Base-by-base conservation (phyloP, 345 rosid species). In the Chamaenerion angustifolium region DNA sequence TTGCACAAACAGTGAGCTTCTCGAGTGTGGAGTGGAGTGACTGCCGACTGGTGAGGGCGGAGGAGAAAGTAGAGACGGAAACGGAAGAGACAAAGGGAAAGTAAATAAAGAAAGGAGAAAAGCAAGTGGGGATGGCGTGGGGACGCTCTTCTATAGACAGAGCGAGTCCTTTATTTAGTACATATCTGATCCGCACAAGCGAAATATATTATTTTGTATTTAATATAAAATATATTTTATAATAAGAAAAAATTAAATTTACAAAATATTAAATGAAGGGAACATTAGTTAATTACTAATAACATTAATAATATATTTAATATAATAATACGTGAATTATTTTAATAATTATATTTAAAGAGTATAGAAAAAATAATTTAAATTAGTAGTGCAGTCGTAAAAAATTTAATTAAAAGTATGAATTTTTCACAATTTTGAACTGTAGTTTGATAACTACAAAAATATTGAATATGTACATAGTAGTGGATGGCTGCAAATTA, bases 51-150 rank as follows among this genome's bases (percentile, higher is more conserved):
- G 25, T 0, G 1, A 21, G n/a, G 27, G 53, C 16, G n/a, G 41
- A 13, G 35, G 12, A 37, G 37, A 49, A 18, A 49, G 53, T n/a
- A 10, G 53, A 37, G 40, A 1, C 46, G 35, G 46, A 37, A 42
- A 1, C 46, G 35, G 46, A 51, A 42, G 49, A 43, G 47, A 56
- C 51, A 51, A 50, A 57, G 57, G 57, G 31, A 52, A 27, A 10
- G 37, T 25, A 8, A 61, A 50, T n/a, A 48, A 51, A 54, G 42
- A 60, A 48, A 61, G 49, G 52, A 40, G 35, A 43, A 8, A 40
- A 35, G 57, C 43, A 17, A 42, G 55, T 41, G 41, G 35, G 21
- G 25, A 0, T 21, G 25, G 25, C 25, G 42, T 1, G 42, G 56
- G 55, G 56, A 27, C 53, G 15, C 52, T 7, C 52, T 6, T 4